Evolutionary conservation across 2,329 filamentous ascomycete genomes (phyloP).

Genomic region (Didymella sp.): DNA sequence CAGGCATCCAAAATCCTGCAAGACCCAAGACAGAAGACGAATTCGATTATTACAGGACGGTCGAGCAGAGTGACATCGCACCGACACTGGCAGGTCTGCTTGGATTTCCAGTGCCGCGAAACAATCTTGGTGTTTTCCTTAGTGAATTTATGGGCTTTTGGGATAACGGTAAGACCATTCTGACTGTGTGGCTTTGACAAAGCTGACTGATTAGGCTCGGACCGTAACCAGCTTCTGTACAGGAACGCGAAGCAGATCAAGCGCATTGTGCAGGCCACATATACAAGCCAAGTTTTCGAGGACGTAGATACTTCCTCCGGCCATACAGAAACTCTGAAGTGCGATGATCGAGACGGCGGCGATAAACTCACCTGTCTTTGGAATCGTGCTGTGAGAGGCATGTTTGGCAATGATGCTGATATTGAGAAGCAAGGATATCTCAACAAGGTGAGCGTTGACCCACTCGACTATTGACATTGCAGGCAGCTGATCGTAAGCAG

Average conservation of each 20-base stretch:
- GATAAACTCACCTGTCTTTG: constrained; percentile 71
- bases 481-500: constrained; percentile 28
- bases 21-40: constrained; percentile 62
- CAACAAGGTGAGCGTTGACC: constrained; percentile 44
- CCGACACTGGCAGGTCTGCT: constrained; percentile 87
- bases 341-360: constrained; percentile 23
- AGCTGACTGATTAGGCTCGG: constrained; percentile 46
- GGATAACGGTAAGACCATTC: constrained; percentile 66
- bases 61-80: constrained; percentile 95
- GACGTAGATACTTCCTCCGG: constrained; percentile 18
- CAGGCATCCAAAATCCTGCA: constrained; percentile 58
- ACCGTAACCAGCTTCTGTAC: constrained; percentile 72
- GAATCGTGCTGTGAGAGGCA: constrained; percentile 51
- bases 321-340: neutral
- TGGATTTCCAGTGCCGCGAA: constrained; percentile 85
- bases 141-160: constrained; percentile 80
- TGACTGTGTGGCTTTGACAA: constrained; percentile 20
- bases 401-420: constrained; percentile 14
- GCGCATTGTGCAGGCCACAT: constrained; percentile 76
- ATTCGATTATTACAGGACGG: constrained; percentile 80
- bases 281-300: constrained; percentile 63
- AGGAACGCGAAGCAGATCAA: constrained; percentile 84
- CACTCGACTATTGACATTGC: too few species aligned
- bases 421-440: constrained; percentile 47
- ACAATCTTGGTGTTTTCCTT: constrained; percentile 89